These are phyloP conservation scores for Capronia americana DNA, from an alignment of 2,329 filamentous ascomycete genomes.

Conservation along the genomic window DNA sequence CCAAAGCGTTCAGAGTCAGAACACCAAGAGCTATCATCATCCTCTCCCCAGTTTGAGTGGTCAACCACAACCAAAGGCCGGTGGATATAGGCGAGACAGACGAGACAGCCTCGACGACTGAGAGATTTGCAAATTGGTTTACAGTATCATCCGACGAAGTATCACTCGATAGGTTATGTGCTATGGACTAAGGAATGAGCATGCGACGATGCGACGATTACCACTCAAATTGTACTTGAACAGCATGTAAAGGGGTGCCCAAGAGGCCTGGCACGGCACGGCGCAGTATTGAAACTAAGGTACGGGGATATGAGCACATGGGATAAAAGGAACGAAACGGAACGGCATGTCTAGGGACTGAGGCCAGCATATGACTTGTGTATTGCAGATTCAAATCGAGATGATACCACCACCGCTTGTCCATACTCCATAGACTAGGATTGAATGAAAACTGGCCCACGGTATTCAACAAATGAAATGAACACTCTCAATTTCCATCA, in stretches of 20 bases:
- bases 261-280: not conserved
- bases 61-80: conserved; percentile 25
- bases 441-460: not conserved
- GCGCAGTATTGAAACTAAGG: not conserved
- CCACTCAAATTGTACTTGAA: not conserved
- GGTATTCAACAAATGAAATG: not conserved
- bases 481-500: not conserved
- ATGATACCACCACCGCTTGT: not conserved
- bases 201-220: conserved; percentile 2
- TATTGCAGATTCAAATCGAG: not conserved
- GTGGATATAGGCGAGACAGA: conserved; percentile 37
- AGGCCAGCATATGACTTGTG: not conserved
- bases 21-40: conserved; percentile 62
- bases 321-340: not conserved
- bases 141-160: not conserved
- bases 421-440: not conserved
- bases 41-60: conserved; percentile 59
- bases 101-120: conserved; percentile 38
- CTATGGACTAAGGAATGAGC: not conserved
- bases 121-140: not conserved
- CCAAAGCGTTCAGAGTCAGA: conserved; percentile 47
- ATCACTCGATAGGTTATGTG: not conserved
- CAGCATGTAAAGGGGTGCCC: not conserved
- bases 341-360: not conserved
- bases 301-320: not conserved